These are phyloP conservation scores for Chenopodium quinoa DNA, from an alignment of 148 eudicot species.

Conservation along the genomic window DNA sequence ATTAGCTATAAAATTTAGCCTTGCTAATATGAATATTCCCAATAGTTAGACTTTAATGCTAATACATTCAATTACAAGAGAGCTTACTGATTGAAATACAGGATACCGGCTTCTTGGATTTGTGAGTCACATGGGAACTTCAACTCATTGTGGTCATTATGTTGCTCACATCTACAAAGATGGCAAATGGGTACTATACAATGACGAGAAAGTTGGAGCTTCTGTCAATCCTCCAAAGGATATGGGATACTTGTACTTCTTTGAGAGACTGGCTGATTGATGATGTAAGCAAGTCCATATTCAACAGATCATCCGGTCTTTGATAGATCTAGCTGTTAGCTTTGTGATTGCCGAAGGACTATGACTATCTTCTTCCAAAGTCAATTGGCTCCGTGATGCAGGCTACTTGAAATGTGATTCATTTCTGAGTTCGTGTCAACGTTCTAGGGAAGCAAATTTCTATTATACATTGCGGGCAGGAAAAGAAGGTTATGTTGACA, in stretches of 20 bases:
- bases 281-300: neutral
- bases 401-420: neutral
- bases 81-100: slow-evolving; percentile 30
- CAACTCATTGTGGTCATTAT: slow-evolving; percentile 96
- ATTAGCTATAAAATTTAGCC: no score
- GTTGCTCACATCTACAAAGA: slow-evolving; percentile 91
- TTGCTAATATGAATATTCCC: no score
- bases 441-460: neutral
- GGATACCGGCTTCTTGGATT: slow-evolving; percentile 80
- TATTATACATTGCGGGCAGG: neutral
- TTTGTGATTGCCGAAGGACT: neutral
- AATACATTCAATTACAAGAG: neutral
- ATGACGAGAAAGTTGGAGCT: slow-evolving; percentile 82
- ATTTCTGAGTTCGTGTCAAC: neutral
- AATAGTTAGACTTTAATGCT: neutral
- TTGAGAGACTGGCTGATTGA: slow-evolving; percentile 56
- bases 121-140: slow-evolving; percentile 94
- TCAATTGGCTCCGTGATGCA: neutral
- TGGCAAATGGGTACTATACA: slow-evolving; percentile 89
- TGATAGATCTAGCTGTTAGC: neutral
- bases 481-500: neutral
- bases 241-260: slow-evolving; percentile 95
- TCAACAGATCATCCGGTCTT: neutral
- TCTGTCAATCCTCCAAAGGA: slow-evolving; percentile 91
- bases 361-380: neutral